Evolutionary conservation across 2,329 filamentous ascomycete genomes (phyloP).

Genomic region (Claviceps humidiphila): DNA sequence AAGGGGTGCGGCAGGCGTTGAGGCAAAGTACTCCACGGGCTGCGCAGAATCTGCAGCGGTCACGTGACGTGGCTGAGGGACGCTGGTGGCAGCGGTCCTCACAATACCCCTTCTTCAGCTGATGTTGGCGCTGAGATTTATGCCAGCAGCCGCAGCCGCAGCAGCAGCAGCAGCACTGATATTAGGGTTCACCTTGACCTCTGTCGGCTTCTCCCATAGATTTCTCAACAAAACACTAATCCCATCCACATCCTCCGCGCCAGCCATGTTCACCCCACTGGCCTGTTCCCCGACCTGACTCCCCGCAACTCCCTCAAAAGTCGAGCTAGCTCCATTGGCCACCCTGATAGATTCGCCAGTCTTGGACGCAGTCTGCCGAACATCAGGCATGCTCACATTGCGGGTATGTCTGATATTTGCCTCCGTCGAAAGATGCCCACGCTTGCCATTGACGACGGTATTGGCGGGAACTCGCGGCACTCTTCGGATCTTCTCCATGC

Average conservation of each 20-base stretch:
- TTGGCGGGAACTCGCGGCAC: slow-evolving; percentile 31
- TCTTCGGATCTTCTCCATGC: slow-evolving; percentile 33
- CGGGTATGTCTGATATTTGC: slow-evolving; percentile 21
- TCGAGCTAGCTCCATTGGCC: slow-evolving; percentile 28
- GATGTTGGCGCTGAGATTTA: slow-evolving; percentile 29
- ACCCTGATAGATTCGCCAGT: slow-evolving; percentile 22
- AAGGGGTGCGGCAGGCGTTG: no score
- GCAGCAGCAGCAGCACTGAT: no score
- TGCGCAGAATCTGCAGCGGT: no score
- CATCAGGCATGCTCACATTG: slow-evolving; percentile 25
- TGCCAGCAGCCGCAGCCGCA: no score
- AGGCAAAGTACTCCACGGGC: no score
- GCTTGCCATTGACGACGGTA: slow-evolving; percentile 26
- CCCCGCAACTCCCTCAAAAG: slow-evolving; percentile 33
- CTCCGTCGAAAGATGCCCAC: slow-evolving; percentile 15
- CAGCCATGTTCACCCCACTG: slow-evolving; percentile 36
- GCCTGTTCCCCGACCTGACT: slow-evolving; percentile 26
- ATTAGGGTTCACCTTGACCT: slow-evolving; percentile 20
- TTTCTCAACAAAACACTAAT: slow-evolving; percentile 39
- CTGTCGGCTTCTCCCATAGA: slow-evolving; percentile 48
- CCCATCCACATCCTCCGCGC: slow-evolving; percentile 36
- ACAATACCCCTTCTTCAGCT: slow-evolving; percentile 8
- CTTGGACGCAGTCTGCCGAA: slow-evolving; percentile 18
- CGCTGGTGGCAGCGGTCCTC: no score
- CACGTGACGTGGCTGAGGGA: no score